Conservation (phyloP, 768 basidiomycete genomes). For the Paxillus ammoniavirescens region DNA sequence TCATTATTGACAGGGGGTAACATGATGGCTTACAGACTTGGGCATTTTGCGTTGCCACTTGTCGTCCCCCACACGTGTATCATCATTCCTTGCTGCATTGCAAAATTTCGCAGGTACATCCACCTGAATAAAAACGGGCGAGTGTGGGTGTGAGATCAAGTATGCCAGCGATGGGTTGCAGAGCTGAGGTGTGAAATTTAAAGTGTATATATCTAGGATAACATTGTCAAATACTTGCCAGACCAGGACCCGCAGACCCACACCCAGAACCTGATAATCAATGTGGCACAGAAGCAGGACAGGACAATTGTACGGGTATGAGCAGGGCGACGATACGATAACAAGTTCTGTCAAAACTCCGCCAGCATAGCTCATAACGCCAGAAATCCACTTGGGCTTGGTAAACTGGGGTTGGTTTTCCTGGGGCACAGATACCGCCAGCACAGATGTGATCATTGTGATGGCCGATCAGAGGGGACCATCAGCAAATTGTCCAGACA, state of each 20-base stretch:
- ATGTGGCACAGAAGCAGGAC: background rate
- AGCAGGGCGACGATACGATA: background rate
- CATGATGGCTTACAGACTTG: background rate
- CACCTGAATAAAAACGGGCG: background rate
- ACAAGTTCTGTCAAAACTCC: background rate
- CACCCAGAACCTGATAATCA: background rate
- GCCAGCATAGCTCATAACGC: background rate
- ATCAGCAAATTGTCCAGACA: constrained; percentile 2
- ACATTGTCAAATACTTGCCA: background rate
- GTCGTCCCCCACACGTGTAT: background rate
- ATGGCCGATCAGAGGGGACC: constrained; percentile 1
- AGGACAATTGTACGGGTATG: background rate
- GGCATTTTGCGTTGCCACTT: background rate
- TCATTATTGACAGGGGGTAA: constrained; percentile 23
- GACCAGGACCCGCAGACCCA: background rate
- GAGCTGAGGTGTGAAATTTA: too few relatives aligned
- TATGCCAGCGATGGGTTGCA: too few relatives aligned
- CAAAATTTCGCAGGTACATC: background rate
- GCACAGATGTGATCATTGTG: background rate
- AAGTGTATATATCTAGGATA: background rate
- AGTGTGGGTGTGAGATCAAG: too few relatives aligned
- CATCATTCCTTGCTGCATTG: background rate
- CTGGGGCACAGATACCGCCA: background rate
- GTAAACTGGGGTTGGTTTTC: background rate
- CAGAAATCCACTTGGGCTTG: background rate